phyloP scores from a whole-genome alignment of 75 land plant species.

The Pinus tabuliformis region DNA sequence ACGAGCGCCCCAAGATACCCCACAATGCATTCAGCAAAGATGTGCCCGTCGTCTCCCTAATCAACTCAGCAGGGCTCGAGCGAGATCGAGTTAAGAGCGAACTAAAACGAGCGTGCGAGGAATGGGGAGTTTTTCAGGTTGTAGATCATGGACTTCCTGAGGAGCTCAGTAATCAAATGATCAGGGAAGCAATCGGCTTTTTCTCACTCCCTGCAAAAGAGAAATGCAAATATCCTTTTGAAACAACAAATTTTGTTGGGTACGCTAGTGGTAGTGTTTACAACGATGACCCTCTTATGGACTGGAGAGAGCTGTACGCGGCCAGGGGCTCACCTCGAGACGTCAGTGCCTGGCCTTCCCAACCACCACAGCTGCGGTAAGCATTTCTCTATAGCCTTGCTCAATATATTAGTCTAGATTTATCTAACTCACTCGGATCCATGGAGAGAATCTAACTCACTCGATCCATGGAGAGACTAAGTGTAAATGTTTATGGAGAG shows the following conservation, averaged over 20 bases:
- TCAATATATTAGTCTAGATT: background rate
- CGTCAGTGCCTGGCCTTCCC: slow-evolving; percentile 58
- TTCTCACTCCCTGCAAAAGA: slow-evolving; percentile 4
- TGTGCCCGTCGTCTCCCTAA: background rate
- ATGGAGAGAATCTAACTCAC: no score
- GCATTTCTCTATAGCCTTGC: background rate
- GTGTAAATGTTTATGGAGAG: no score
- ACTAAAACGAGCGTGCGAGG: background rate
- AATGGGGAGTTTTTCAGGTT: slow-evolving; percentile 14
- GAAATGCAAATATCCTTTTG: background rate
- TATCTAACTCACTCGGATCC: no score
- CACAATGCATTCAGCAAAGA: background rate
- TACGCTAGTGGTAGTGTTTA: background rate
- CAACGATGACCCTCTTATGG: background rate
- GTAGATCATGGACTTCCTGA: slow-evolving; percentile 10
- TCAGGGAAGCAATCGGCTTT: background rate
- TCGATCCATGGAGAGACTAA: no score
- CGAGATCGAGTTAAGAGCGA: background rate
- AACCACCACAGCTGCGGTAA: slow-evolving; percentile 42
- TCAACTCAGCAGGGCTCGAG: background rate
- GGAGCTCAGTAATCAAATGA: background rate
- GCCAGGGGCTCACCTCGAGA: slow-evolving; percentile 40
- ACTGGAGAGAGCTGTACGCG: slow-evolving; percentile 1
- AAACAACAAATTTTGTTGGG: background rate
- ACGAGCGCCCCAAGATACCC: background rate